Evolutionary conservation across 257 asterid genomes (phyloP), one percentile per base, ranked within the genome.

Genomic region (Capsicum baccatum): DNA sequence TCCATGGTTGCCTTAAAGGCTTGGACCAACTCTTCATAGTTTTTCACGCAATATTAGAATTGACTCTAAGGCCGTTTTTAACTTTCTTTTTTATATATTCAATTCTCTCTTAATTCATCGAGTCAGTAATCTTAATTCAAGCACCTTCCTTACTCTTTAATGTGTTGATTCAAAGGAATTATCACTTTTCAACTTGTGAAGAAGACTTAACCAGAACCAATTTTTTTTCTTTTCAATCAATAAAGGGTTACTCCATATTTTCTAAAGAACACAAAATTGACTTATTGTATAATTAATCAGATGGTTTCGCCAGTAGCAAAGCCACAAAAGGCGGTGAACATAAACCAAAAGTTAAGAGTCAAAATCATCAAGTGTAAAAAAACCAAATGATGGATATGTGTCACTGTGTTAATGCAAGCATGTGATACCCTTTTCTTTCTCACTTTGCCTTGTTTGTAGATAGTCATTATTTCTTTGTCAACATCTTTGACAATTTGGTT

Each of bases 381-480:
- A 66, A 33, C 7, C 79, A 68, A 68, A 83, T 83, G 81, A 83
- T 83, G 70, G 10, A 68, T 26, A 26, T 44, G 50, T 68, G 10
- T 33, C 21, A 55, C 39, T 52, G 69, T 55, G 9, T 48, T 83
- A 69, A 69, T 56, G 85, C 71, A 68, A 55, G 59, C 71, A 83
- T 56, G 85, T 37, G 71, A 39, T 10, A 7, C 17, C 59, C 37
- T 48, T 69, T 55, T 55, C 64, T 69, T 55, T 68, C 11, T 48
- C 52, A 83, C 6, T 39, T 35, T 63, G 54, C 59, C 71, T 11
- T 8, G 47, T 56, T 69, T 83, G 50, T 15, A 62, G 13, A 10
- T 37, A 63, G 59, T 54, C 52, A 54, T 55, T 37, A 42, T 70
- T 60, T 64, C 81, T 63, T 70, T 83, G 79, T 70, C 81, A 70